Evolutionary conservation across 2,329 filamentous ascomycete species (phyloP).

Genomic region (Penicillium sp.): DNA sequence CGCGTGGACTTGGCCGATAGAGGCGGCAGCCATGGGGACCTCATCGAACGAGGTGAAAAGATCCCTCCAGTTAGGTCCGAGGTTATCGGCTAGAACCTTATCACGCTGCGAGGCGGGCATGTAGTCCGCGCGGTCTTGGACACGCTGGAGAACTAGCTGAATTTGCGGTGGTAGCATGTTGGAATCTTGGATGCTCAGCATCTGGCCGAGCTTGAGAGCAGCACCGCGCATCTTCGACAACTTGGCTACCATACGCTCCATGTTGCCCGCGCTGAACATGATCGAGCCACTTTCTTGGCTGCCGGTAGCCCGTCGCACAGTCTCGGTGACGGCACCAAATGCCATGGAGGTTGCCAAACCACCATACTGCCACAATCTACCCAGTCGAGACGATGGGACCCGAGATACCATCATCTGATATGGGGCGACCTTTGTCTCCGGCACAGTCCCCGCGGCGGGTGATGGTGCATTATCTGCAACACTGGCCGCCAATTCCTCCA

Average conservation of each 20-base stretch:
- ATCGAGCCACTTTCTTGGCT: conserved; percentile 70
- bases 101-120: conserved; percentile 95
- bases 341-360: conserved; percentile 94
- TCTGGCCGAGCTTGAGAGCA: conserved; percentile 94
- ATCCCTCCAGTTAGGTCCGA: conserved; percentile 82
- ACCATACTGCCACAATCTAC: conserved; percentile 91
- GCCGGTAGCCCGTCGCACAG: conserved; percentile 77
- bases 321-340: conserved; percentile 84
- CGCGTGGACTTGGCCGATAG: conserved; percentile 93
- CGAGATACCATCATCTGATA: conserved; percentile 85
- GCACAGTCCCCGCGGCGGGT: conserved; percentile 23
- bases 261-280: conserved; percentile 84
- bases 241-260: conserved; percentile 90
- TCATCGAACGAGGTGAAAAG: conserved; percentile 86
- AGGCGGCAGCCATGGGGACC: conserved; percentile 89
- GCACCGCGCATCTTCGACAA: conserved; percentile 95
- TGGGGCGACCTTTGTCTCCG: conserved; percentile 37
- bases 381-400: conserved; percentile 84
- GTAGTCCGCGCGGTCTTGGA: conserved; percentile 95
- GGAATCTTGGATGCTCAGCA: conserved; percentile 97
- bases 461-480: conserved; percentile 48
- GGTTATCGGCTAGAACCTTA: conserved; percentile 74
- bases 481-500: conserved; percentile 52
- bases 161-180: conserved; percentile 90
- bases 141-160: conserved; percentile 85